These are phyloP conservation scores for Cytospora piceicola DNA, from an alignment of 2,329 filamentous ascomycete species.

Conservation along the genomic window DNA sequence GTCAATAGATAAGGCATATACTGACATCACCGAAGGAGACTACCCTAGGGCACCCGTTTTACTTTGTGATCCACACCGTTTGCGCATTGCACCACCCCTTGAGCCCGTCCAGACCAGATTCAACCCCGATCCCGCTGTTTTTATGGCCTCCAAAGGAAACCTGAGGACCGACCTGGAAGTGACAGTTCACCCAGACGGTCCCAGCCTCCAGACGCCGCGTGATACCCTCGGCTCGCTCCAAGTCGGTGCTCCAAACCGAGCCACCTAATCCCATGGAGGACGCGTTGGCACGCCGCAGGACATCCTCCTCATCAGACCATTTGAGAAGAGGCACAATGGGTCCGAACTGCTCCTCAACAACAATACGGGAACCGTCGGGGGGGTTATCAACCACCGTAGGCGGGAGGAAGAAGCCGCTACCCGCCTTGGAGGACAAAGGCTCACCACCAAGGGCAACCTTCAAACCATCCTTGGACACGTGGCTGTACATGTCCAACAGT, in stretches of 20 bases:
- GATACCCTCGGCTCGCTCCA: constrained; percentile 52
- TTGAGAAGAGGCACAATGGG: constrained; percentile 51
- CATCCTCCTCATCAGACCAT: constrained; percentile 51
- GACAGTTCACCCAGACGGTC: constrained; percentile 58
- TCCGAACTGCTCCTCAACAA: constrained; percentile 58
- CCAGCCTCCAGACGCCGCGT: constrained; percentile 55
- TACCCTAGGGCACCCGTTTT: no score
- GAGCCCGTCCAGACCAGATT: constrained; percentile 46
- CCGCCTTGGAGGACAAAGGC: constrained; percentile 31
- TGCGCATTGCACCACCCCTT: constrained; percentile 39
- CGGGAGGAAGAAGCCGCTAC: constrained; percentile 59
- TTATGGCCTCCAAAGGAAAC: constrained; percentile 56
- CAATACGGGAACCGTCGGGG: constrained; percentile 58
- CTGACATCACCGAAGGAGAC: no score
- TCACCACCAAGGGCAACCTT: constrained; percentile 50
- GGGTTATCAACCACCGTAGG: constrained; percentile 66
- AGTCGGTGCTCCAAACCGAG: constrained; percentile 56
- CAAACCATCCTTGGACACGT: constrained; percentile 35
- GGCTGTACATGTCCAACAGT: constrained; percentile 10
- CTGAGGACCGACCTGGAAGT: constrained; percentile 44
- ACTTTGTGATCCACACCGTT: constrained; percentile 7
- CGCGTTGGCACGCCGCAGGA: constrained; percentile 52
- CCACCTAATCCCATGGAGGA: constrained; percentile 55
- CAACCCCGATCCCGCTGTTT: constrained; percentile 53
- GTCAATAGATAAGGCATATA: no score